phyloP scores from a whole-genome alignment of 768 basidiomycete genomes.

The Porpolomopsis calyptriformis region DNA sequence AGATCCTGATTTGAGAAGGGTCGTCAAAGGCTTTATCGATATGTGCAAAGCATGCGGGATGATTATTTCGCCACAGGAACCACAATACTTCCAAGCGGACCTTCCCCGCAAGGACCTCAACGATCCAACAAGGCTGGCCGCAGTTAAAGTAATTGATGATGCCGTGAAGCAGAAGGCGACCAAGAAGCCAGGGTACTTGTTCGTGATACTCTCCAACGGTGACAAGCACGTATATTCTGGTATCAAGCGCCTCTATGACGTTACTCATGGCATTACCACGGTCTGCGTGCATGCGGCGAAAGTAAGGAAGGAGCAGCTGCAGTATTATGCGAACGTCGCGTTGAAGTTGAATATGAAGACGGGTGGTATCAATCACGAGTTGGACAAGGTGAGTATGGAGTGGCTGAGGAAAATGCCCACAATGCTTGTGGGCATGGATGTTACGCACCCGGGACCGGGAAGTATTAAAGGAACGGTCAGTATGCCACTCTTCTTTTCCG shows the following conservation, averaged over 20 bases:
- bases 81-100: conserved; percentile 27
- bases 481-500: neutral
- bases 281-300: conserved; percentile 63
- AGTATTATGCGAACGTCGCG: conserved; percentile 75
- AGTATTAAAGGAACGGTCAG: conserved; percentile 47
- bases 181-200: conserved; percentile 48
- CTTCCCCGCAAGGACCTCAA: conserved; percentile 16
- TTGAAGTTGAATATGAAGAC: conserved; percentile 79
- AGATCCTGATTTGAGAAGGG: conserved; percentile 30
- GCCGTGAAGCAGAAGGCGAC: conserved; percentile 14
- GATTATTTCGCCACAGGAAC: conserved; percentile 26
- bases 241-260: conserved; percentile 68
- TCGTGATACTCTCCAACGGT: conserved; percentile 55
- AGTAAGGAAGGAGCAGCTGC: conserved; percentile 50
- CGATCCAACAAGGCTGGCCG: conserved; percentile 27
- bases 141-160: conserved; percentile 29
- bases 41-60: conserved; percentile 58
- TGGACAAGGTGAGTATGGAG: conserved; percentile 32
- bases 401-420: conserved; percentile 63
- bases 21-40: conserved; percentile 42
- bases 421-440: conserved; percentile 81
- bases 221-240: conserved; percentile 76
- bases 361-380: conserved; percentile 67
- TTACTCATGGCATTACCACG: conserved; percentile 64
- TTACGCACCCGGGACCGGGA: conserved; percentile 66